Evolutionary conservation across 352 stramenopile species (phyloP).

Genomic region (Globisporangium iwayamae): DNA sequence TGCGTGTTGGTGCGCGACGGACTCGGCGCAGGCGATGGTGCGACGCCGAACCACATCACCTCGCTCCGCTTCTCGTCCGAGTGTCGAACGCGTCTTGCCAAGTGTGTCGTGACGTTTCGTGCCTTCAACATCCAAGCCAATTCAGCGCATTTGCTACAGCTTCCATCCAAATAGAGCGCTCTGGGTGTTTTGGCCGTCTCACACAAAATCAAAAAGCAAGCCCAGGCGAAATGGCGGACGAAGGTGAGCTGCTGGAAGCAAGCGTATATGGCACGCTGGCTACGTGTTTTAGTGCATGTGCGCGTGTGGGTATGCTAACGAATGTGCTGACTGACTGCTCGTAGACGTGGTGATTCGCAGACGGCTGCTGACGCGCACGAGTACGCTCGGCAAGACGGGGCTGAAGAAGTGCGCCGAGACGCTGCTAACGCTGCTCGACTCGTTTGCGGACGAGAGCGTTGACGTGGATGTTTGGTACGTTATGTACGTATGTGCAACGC

Average conservation of each 20-base stretch:
- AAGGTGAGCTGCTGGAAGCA: conserved; percentile 32
- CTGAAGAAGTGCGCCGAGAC: conserved; percentile 79
- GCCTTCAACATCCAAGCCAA: background rate
- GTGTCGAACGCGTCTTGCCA: background rate
- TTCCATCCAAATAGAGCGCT: too few species aligned
- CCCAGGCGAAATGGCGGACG: conserved; percentile 38
- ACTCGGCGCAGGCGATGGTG: conserved; percentile 31
- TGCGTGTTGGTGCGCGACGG: conserved; percentile 37
- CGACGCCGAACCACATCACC: conserved; percentile 74
- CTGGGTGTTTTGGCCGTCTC: too few species aligned
- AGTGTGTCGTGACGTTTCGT: background rate
- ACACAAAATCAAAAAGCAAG: background rate
- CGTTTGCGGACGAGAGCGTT: conserved; percentile 57
- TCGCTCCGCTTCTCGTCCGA: background rate
- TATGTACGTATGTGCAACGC: background rate
- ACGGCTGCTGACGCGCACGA: conserved; percentile 76
- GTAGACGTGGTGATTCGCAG: conserved; percentile 66
- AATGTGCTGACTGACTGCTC: background rate
- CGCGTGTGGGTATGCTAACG: background rate
- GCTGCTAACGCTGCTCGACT: conserved; percentile 61
- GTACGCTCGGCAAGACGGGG: conserved; percentile 69
- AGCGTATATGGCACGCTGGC: background rate
- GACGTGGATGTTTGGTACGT: conserved; percentile 47
- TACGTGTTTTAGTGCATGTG: background rate
- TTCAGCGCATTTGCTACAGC: too few species aligned